Percentiles rank a stretch among this genome's conserved stretches.
Conservation (phyloP, 2,329 filamentous ascomycete species). For the Diplodia intermedia region DNA sequence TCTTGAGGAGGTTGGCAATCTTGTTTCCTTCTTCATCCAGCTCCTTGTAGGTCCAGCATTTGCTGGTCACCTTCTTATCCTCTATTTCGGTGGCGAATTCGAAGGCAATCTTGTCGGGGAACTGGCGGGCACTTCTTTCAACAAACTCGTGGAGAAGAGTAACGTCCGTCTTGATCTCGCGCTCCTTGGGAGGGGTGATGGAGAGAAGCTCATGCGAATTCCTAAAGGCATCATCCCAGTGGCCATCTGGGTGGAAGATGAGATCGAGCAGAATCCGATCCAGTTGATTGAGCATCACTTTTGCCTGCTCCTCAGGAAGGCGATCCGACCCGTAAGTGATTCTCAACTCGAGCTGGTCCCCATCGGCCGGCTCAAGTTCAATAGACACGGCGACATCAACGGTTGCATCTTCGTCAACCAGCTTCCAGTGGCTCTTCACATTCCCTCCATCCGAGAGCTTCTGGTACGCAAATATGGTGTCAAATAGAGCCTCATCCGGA, state of each 20-base stretch:
- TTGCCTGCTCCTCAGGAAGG: constrained; percentile 72
- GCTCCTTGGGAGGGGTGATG: constrained; percentile 66
- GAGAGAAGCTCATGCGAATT: constrained; percentile 62
- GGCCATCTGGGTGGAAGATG: constrained; percentile 56
- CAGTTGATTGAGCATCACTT: constrained; percentile 72
- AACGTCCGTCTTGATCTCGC: constrained; percentile 64
- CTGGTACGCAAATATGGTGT: constrained; percentile 86
- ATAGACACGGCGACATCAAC: constrained; percentile 77
- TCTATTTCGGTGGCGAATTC: constrained; percentile 73
- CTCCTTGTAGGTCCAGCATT: constrained; percentile 75
- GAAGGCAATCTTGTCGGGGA: constrained; percentile 70
- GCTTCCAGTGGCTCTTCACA: constrained; percentile 59
- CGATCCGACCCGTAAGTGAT: constrained; percentile 70
- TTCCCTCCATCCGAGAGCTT: constrained; percentile 54
- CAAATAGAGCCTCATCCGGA: constrained; percentile 73
- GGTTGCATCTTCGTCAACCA: constrained; percentile 69
- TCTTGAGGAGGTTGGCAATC: constrained; percentile 70
- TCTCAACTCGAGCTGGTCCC: constrained; percentile 63
- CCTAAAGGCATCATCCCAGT: constrained; percentile 50
- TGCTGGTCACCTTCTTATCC: constrained; percentile 54
- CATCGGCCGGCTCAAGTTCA: constrained; percentile 69
- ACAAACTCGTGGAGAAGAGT: constrained; percentile 78
- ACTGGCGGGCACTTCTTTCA: constrained; percentile 63
- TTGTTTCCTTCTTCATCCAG: constrained; percentile 74
- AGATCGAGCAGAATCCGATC: constrained; percentile 70